A percentile compares a stretch with the other conserved stretches of the same genome.
Evolutionary conservation across 108 stramenopile species (phyloP).

Genomic region (Nitzschia sp.): DNA sequence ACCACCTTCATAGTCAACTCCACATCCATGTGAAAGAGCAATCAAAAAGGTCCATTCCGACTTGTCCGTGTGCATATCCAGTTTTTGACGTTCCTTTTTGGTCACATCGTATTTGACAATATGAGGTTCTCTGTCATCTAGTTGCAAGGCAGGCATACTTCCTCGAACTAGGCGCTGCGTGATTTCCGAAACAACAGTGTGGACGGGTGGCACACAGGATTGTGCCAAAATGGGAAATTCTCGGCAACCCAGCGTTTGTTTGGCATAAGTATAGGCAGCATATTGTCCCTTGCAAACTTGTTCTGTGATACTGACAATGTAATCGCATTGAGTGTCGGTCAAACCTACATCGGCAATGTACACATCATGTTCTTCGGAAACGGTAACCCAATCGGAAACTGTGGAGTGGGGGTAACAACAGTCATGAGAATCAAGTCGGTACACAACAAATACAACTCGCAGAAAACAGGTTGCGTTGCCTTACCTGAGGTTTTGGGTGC

Average conservation of each 20-base stretch:
- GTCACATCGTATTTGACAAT: constrained; percentile 76
- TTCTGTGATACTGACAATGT: constrained; percentile 56
- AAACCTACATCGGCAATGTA: constrained; percentile 69
- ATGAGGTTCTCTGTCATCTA: constrained; percentile 80
- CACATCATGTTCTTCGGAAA: constrained; percentile 54
- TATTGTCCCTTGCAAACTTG: constrained; percentile 59
- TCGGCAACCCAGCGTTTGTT: constrained; percentile 79
- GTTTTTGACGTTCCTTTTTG: constrained; percentile 67
- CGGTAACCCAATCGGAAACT: constrained; percentile 59
- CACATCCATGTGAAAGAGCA: constrained; percentile 65
- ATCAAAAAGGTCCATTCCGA: constrained; percentile 77
- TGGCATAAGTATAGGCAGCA: constrained; percentile 76
- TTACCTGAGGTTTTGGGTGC: constrained; percentile 32
- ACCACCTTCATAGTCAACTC: constrained; percentile 70
- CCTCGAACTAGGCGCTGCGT: constrained; percentile 1
- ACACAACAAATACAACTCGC: neutral
- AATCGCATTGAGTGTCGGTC: constrained; percentile 46
- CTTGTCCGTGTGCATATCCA: constrained; percentile 83
- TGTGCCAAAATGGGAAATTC: constrained; percentile 59
- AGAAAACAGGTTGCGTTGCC: constrained; percentile 2
- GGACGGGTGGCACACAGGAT: constrained; percentile 39
- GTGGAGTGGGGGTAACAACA: neutral
- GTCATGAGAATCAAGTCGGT: neutral
- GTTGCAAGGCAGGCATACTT: constrained; percentile 19
- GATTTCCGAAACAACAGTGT: constrained; percentile 43